Evolutionary conservation across 2,329 filamentous ascomycete species (phyloP), one percentile per base, ranked within the genome.

Genomic region (Fusarium bulbicola): DNA sequence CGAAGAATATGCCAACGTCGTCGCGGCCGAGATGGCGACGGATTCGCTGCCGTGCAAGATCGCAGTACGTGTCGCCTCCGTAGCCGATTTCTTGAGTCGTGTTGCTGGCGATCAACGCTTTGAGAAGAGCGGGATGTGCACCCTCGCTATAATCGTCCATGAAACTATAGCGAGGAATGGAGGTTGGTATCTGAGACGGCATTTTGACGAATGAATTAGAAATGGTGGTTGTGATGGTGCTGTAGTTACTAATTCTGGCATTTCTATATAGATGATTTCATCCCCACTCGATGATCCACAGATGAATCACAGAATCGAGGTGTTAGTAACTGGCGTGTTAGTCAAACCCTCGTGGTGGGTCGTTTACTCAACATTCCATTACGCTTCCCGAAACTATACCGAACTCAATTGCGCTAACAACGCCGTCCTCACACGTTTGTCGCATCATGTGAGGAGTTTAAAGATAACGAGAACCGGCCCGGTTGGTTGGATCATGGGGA

Each of bases 81-180:
- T 87, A 87, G 37, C 85, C 83, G 11, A 80, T 76, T 72, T 87
- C 84, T 56, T 87, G 86, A 2, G 82, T 81, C 7, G 75, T 73
- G 61, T 87, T 87, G 73, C 82, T 84, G 37, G 80, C 74, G 21
- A 86, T 73, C 5, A 87, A 79, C 15, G 85, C 84, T 49, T 86
- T 81, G 34, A 87, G 81, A 7, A 87, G 78, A n/a, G 81, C 80
- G 10, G 86, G 86, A 66, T 87, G 86, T 1, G 85, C 86, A 40
- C 86, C 86, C 66, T 87, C 85, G 76, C 84, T 86, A 74, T 87
- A 87, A 70, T 87, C 86, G 71, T 87, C 86, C 52, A 85, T 80
- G 63, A 87, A 85, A 76, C 84, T 86, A 73, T 86, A 87, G 34
- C 73, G 77, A 8, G 65, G 61, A 32, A 69, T 74, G 9, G 59